Conservation (phyloP, 2,329 filamentous ascomycete genomes). For the Paramyrothecium roridum region DNA sequence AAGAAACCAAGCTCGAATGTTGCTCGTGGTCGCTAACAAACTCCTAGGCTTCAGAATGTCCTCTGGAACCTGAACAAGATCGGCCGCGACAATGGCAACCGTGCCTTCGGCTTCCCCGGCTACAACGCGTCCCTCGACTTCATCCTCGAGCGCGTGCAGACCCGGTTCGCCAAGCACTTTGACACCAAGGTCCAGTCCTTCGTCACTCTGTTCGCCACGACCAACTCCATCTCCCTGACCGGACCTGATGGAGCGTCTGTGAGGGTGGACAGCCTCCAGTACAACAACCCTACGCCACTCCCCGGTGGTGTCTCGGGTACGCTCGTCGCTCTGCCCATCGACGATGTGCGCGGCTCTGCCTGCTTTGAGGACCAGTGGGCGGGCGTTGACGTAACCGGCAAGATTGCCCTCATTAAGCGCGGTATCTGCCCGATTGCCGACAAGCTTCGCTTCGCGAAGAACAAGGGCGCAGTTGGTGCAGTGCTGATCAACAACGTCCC, state of each 20-base stretch:
- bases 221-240: slow-evolving; percentile 13
- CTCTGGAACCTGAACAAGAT: slow-evolving; percentile 54
- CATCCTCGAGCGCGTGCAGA: slow-evolving; percentile 3
- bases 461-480: slow-evolving; percentile 37
- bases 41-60: slow-evolving; percentile 46
- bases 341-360: slow-evolving; percentile 30
- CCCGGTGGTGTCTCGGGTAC: slow-evolving; percentile 23
- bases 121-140: slow-evolving; percentile 1
- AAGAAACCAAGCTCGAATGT: no score
- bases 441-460: slow-evolving; percentile 38
- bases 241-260: neutral
- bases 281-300: neutral
- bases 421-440: slow-evolving; percentile 37
- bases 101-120: slow-evolving; percentile 30
- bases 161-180: slow-evolving; percentile 25
- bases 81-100: slow-evolving; percentile 53
- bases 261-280: neutral
- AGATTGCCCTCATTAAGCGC: slow-evolving; percentile 42
- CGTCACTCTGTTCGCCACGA: slow-evolving; percentile 38
- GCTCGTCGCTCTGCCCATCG: slow-evolving; percentile 30
- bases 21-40: neutral
- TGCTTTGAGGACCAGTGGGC: slow-evolving; percentile 40
- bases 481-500: slow-evolving; percentile 60
- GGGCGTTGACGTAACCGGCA: slow-evolving; percentile 36
- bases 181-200: slow-evolving; percentile 37